A percentile compares a stretch with the other conserved stretches of the same genome.
These are phyloP conservation scores for Xerocomellus chrysenteron DNA, from an alignment of 768 basidiomycete genomes.

Conservation along the genomic window DNA sequence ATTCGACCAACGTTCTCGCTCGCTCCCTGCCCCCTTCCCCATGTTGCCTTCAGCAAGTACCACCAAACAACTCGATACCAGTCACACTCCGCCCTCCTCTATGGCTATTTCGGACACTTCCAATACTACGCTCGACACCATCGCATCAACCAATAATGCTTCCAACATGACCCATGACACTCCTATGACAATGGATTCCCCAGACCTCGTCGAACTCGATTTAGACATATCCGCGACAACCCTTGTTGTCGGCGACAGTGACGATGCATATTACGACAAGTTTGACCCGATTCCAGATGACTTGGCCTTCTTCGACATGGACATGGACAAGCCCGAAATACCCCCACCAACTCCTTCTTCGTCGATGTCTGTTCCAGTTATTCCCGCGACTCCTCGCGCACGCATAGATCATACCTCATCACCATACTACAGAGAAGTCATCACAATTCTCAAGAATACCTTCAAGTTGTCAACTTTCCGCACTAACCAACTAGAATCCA, in stretches of 20 bases:
- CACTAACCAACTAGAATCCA: conserved; percentile 82
- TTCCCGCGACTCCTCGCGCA: neutral
- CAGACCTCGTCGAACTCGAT: conserved; percentile 21
- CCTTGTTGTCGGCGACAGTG: conserved; percentile 35
- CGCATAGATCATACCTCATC: conserved; percentile 34
- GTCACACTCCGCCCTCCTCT: conserved; percentile 15
- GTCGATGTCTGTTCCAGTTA: neutral
- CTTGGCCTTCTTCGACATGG: conserved; percentile 12
- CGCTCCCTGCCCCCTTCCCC: neutral
- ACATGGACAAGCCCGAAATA: conserved; percentile 4
- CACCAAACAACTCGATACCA: neutral
- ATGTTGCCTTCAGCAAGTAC: neutral
- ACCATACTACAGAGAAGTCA: conserved; percentile 31
- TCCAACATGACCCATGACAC: conserved; percentile 1
- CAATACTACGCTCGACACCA: conserved; percentile 9
- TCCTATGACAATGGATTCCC: conserved; percentile 4
- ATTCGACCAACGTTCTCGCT: neutral
- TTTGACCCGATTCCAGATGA: conserved; percentile 35
- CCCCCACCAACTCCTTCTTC: conserved; percentile 7
- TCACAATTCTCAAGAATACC: conserved; percentile 31
- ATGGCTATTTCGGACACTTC: conserved; percentile 18
- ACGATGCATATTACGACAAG: conserved; percentile 49
- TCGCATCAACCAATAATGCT: neutral
- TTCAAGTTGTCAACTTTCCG: conserved; percentile 76
- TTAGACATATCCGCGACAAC: conserved; percentile 21